Evolutionary conservation across 169 alveolate genomes (phyloP).

Genomic region (Plasmodium billcollinsi): DNA sequence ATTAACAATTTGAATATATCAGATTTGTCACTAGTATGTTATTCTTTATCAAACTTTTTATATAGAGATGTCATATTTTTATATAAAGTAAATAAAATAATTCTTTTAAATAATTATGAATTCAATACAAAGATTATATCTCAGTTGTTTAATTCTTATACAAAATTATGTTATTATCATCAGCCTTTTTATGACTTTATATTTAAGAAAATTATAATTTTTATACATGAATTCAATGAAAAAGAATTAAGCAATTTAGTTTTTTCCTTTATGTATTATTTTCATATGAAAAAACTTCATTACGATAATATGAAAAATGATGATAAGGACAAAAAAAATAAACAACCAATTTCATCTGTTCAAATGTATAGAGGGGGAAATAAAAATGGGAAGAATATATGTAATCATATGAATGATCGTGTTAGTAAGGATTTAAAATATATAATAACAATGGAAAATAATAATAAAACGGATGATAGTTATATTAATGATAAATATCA

Average conservation of each 20-base stretch:
- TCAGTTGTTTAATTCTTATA: conserved; percentile 53
- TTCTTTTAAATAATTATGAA: conserved; percentile 30
- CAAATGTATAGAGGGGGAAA: neutral
- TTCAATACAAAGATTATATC: conserved; percentile 21
- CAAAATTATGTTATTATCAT: conserved; percentile 59
- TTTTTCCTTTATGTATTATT: conserved; percentile 62
- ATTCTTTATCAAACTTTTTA: conserved; percentile 56
- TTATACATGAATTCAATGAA: conserved; percentile 57
- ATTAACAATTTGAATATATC: conserved; percentile 42
- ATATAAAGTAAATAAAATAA: conserved; percentile 39
- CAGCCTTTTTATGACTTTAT: conserved; percentile 57
- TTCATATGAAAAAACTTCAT: conserved; percentile 20
- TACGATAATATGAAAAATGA: neutral
- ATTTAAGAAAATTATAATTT: conserved; percentile 27
- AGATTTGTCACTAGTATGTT: conserved; percentile 46
- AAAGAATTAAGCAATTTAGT: conserved; percentile 52
- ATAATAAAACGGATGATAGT: neutral
- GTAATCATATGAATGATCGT: neutral
- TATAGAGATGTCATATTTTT: conserved; percentile 55
- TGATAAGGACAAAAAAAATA: neutral
- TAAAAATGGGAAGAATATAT: neutral
- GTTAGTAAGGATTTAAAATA: neutral
- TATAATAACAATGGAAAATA: neutral
- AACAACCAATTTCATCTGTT: neutral
- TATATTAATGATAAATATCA: too few species aligned